phyloP scores from a whole-genome alignment of 164 flowering plant species.

The Amborella trichopoda region DNA sequence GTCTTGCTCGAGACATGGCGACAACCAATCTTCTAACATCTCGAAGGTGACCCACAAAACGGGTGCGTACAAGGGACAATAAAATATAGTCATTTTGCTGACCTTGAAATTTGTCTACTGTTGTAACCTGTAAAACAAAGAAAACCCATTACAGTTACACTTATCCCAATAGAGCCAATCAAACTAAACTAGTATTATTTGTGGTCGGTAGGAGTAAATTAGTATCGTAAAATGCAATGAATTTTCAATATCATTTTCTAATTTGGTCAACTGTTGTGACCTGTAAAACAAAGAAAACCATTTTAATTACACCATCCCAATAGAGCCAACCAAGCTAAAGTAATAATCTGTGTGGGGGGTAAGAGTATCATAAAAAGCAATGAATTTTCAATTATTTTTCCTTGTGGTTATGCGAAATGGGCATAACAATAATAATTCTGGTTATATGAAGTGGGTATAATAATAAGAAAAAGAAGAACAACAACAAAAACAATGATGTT shows the following conservation, averaged over 20 bases:
- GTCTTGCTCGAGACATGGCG: conserved; percentile 99
- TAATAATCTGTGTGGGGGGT: no score
- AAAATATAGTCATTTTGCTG: conserved; percentile 94
- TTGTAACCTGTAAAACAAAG: conserved; percentile 50
- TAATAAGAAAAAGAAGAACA: not conserved
- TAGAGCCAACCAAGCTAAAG: no score
- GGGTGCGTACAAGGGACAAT: conserved; percentile 87
- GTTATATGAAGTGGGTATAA: not conserved
- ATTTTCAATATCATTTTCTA: no score
- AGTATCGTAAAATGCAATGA: no score
- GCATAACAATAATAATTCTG: not conserved
- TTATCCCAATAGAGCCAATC: no score
- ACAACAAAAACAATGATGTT: not conserved
- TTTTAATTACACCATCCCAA: no score
- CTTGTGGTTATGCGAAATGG: not conserved
- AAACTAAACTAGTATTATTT: no score
- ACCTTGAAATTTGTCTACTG: conserved; percentile 98
- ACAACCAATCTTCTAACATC: conserved; percentile 97
- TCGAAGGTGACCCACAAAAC: conserved; percentile 96
- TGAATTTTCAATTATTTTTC: not conserved
- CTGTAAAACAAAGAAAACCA: no score
- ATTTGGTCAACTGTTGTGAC: no score
- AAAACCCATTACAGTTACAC: no score
- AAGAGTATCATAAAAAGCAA: not conserved
- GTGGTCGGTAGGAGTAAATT: no score